A percentile compares a stretch with the other conserved stretches of the same genome.
phyloP scores from a whole-genome alignment of 2,329 filamentous ascomycete genomes.

The Venturia pyrina region DNA sequence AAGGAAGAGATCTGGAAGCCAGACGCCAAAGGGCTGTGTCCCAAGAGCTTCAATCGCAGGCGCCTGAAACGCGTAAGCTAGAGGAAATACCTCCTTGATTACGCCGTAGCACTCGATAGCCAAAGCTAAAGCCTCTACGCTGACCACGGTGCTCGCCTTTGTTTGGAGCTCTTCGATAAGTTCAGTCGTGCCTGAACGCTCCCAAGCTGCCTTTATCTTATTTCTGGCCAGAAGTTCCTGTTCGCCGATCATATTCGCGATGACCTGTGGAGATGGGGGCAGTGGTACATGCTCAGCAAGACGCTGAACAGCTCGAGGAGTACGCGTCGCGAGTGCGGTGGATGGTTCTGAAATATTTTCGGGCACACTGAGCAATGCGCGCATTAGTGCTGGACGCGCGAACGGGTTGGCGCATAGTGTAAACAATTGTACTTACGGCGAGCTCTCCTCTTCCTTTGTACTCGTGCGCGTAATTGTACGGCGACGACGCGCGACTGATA shows the following conservation, averaged over 20 bases:
- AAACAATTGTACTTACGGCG: constrained; percentile 9
- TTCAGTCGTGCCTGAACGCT: constrained; percentile 57
- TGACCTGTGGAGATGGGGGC: constrained; percentile 71
- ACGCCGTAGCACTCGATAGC: constrained; percentile 62
- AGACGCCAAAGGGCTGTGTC: constrained; percentile 51
- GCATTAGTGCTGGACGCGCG: neutral
- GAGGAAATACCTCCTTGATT: constrained; percentile 59
- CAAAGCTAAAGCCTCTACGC: constrained; percentile 59
- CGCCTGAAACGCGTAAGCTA: constrained; percentile 62
- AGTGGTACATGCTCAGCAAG: constrained; percentile 53
- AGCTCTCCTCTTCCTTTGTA: constrained; percentile 17
- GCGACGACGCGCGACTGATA: constrained; percentile 11
- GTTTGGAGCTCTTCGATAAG: constrained; percentile 57
- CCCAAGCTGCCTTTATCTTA: constrained; percentile 54
- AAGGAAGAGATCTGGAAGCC: constrained; percentile 70
- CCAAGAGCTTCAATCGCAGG: constrained; percentile 34
- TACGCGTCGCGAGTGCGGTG: constrained; percentile 18
- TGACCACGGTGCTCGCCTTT: constrained; percentile 59
- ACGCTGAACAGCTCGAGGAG: constrained; percentile 25
- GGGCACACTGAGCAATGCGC: constrained; percentile 13
- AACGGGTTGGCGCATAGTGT: constrained; percentile 5
- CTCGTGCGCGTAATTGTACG: constrained; percentile 4
- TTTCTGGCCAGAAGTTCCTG: constrained; percentile 51
- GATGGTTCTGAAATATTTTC: constrained; percentile 11
- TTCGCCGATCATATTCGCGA: constrained; percentile 62